Evolutionary conservation across 192 early-diverging fungal genomes (phyloP).

Genomic region (Podila verticillata): DNA sequence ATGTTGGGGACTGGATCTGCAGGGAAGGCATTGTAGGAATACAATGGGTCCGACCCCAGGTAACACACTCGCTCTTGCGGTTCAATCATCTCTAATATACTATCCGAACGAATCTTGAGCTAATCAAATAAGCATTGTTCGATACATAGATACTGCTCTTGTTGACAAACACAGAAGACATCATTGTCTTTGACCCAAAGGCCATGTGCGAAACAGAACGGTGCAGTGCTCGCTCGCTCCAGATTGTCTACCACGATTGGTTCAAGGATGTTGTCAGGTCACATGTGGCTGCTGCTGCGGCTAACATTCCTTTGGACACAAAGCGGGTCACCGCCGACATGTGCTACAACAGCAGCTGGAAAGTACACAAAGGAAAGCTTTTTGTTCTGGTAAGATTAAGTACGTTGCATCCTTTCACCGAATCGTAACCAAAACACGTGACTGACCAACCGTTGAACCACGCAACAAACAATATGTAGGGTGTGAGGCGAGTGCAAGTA

Average conservation of each 20-base stretch:
- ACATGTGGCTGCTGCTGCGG: conserved; percentile 8
- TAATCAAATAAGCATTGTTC: neutral
- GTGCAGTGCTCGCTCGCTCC: conserved; percentile 54
- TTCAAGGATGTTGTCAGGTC: conserved; percentile 56
- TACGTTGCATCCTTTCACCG: neutral
- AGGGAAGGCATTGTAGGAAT: conserved; percentile 65
- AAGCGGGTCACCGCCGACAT: conserved; percentile 47
- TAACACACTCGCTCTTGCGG: conserved; percentile 13
- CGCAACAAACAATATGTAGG: conserved; percentile 31
- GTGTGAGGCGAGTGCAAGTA: conserved; percentile 60
- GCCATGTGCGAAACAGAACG: conserved; percentile 60
- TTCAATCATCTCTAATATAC: too few relatives aligned
- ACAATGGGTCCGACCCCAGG: conserved; percentile 69
- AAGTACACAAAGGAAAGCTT: conserved; percentile 64
- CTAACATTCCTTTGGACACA: conserved; percentile 6
- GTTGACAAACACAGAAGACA: conserved; percentile 64
- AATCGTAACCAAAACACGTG: neutral
- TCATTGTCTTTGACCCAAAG: conserved; percentile 68
- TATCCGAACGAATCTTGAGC: too few relatives aligned
- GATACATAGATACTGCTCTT: conserved; percentile 60
- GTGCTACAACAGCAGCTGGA: conserved; percentile 65
- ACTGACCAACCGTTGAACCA: too few relatives aligned
- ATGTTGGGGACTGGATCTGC: conserved; percentile 61
- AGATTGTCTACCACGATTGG: conserved; percentile 68
- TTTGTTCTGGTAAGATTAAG: conserved; percentile 62